phyloP scores from a whole-genome alignment of 805 yeast genomes.

The Candida dajiaensis region DNA sequence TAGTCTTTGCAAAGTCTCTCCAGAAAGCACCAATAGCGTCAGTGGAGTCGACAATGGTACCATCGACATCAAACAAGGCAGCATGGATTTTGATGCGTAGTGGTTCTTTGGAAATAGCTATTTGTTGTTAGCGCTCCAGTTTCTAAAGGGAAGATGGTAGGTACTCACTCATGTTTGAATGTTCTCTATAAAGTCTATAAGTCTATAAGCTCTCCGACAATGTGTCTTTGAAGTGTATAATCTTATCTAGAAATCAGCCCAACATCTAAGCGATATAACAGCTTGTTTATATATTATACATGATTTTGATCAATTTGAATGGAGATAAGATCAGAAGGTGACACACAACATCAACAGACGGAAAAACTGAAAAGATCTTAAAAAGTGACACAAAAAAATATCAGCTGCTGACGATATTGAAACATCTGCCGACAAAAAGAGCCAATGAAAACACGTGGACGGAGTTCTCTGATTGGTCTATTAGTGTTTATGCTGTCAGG shows the following conservation, averaged over 20 bases:
- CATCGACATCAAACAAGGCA: conserved; percentile 76
- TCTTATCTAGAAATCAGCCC: no score
- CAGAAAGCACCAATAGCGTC: conserved; percentile 77
- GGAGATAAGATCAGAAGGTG: not conserved
- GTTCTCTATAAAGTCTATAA: not conserved
- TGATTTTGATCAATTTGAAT: no score
- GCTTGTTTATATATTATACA: not conserved
- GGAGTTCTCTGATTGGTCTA: no score
- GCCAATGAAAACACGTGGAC: no score
- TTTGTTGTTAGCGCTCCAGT: not conserved
- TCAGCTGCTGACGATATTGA: not conserved
- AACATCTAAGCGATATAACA: no score
- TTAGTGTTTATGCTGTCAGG: no score
- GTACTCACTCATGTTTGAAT: not conserved
- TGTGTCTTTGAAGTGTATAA: not conserved
- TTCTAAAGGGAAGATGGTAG: not conserved
- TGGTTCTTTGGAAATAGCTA: conserved; percentile 7
- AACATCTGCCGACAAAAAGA: no score
- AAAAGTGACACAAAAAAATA: not conserved
- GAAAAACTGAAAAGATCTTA: no score
- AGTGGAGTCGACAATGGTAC: conserved; percentile 77
- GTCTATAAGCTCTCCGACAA: not conserved
- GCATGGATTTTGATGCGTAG: conserved; percentile 34
- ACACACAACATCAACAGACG: no score
- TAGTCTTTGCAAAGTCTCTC: conserved; percentile 62